Evolutionary conservation across 2,329 filamentous ascomycete genomes (phyloP).

Genomic region (Diaporthe citri): DNA sequence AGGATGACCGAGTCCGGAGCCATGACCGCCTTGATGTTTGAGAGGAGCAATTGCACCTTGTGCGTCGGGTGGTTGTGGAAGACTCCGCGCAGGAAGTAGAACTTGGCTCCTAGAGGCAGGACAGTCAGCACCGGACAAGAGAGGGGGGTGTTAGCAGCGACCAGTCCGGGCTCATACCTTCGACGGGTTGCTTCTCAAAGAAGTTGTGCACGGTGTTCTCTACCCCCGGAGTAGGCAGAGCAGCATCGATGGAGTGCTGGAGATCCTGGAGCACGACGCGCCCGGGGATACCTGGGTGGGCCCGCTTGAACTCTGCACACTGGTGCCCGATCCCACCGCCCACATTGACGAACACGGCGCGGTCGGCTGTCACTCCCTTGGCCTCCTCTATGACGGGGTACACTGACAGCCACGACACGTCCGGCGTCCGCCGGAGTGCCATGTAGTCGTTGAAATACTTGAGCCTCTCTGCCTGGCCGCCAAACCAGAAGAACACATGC

Average conservation of each 20-base stretch:
- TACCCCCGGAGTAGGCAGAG: conserved; percentile 7
- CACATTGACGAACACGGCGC: conserved; percentile 13
- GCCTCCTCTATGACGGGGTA: not conserved
- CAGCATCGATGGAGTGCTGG: not conserved
- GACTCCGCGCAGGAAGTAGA: conserved; percentile 42
- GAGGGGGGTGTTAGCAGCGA: no score
- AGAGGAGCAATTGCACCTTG: conserved; percentile 40
- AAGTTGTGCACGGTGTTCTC: conserved; percentile 27
- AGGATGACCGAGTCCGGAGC: conserved; percentile 39
- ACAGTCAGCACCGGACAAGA: not conserved
- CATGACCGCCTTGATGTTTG: conserved; percentile 40
- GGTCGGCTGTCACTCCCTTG: no score
- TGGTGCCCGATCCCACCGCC: conserved; percentile 20
- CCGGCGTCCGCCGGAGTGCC: not conserved
- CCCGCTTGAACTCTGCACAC: not conserved
- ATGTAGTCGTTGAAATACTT: not conserved
- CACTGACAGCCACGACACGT: not conserved
- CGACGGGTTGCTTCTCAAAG: not conserved
- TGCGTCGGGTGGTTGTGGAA: conserved; percentile 42
- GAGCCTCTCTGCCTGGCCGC: not conserved
- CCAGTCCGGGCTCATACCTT: not conserved
- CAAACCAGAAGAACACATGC: not conserved
- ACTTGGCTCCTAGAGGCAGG: conserved; percentile 26
- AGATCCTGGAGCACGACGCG: conserved; percentile 16
- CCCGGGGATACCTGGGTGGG: not conserved